phyloP scores from a whole-genome alignment of 805 yeast genomes.

The Zygotorulaspora sp. region DNA sequence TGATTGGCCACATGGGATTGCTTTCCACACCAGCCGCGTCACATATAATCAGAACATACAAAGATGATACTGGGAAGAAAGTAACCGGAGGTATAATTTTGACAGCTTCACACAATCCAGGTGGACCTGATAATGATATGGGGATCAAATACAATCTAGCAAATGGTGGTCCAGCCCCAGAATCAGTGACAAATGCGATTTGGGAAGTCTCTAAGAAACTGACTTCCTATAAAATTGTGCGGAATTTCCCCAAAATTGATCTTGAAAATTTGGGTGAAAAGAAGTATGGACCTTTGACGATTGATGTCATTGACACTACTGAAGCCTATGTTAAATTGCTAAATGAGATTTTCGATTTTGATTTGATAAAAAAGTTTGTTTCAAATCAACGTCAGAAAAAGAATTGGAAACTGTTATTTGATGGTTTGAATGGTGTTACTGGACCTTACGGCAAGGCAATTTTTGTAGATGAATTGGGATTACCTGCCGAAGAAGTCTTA shows the following conservation, averaged over 20 bases:
- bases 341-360: slow-evolving; percentile 84
- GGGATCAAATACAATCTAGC: slow-evolving; percentile 94
- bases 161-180: slow-evolving; percentile 99
- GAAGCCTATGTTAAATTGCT: slow-evolving; percentile 71
- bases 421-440: slow-evolving; percentile 90
- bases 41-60: slow-evolving; percentile 73
- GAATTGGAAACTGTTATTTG: slow-evolving; percentile 74
- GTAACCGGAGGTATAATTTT: slow-evolving; percentile 93
- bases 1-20: slow-evolving; percentile 83
- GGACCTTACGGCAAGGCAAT: slow-evolving; percentile 91
- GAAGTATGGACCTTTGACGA: slow-evolving; percentile 54
- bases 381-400: slow-evolving; percentile 42
- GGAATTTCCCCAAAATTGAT: slow-evolving; percentile 61
- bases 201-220: slow-evolving; percentile 62
- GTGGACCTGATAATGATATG: slow-evolving; percentile 87
- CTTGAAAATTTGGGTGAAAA: slow-evolving; percentile 51
- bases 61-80: slow-evolving; percentile 32
- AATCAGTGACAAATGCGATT: slow-evolving; percentile 82
- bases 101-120: slow-evolving; percentile 97
- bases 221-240: slow-evolving; percentile 53
- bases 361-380: slow-evolving; percentile 68
- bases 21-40: slow-evolving; percentile 96
- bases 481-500: slow-evolving; percentile 55
- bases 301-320: slow-evolving; percentile 82
- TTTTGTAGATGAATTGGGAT: slow-evolving; percentile 78